A percentile compares a stretch with the other conserved stretches of the same genome.
These are phyloP conservation scores for Lyophyllum semitale DNA, from an alignment of 768 basidiomycete genomes.

Conservation along the genomic window DNA sequence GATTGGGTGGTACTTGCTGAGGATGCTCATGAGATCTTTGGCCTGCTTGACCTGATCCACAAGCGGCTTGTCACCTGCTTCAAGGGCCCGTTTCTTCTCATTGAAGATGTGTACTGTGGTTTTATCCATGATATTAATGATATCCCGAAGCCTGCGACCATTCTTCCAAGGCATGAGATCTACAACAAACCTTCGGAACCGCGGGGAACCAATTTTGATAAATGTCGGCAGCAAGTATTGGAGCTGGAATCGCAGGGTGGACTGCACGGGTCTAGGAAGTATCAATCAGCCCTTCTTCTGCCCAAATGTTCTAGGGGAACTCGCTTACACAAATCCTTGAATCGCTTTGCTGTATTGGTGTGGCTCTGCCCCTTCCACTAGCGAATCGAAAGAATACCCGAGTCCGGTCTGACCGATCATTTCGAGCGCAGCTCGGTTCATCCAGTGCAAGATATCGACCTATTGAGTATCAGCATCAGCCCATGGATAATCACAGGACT, in stretches of 20 bases:
- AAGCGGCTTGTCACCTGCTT: constrained; percentile 27
- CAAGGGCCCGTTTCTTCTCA: constrained; percentile 31
- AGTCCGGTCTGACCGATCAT: constrained; percentile 31
- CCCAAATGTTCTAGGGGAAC: neutral
- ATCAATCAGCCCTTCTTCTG: neutral
- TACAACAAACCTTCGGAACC: constrained; percentile 33
- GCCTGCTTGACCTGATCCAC: constrained; percentile 28
- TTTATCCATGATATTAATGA: constrained; percentile 31
- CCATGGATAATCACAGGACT: neutral
- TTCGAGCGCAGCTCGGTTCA: constrained; percentile 29
- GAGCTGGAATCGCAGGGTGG: constrained; percentile 4
- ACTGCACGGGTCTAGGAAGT: neutral
- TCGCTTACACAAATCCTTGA: constrained; percentile 25
- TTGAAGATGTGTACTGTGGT: constrained; percentile 30
- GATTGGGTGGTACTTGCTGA: constrained; percentile 16
- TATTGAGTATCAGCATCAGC: constrained; percentile 1
- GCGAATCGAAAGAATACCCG: constrained; percentile 30
- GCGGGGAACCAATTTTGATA: constrained; percentile 30
- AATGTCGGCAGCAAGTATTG: constrained; percentile 24
- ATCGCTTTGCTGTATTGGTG: constrained; percentile 28
- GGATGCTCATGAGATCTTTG: constrained; percentile 29
- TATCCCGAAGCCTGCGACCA: constrained; percentile 23
- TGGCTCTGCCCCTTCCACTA: constrained; percentile 22
- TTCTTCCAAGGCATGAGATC: constrained; percentile 23
- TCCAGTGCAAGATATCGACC: constrained; percentile 27